Conservation (phyloP, 1,284 basidiomycete species). For the Anthracocystis panici-leucophaei region DNA sequence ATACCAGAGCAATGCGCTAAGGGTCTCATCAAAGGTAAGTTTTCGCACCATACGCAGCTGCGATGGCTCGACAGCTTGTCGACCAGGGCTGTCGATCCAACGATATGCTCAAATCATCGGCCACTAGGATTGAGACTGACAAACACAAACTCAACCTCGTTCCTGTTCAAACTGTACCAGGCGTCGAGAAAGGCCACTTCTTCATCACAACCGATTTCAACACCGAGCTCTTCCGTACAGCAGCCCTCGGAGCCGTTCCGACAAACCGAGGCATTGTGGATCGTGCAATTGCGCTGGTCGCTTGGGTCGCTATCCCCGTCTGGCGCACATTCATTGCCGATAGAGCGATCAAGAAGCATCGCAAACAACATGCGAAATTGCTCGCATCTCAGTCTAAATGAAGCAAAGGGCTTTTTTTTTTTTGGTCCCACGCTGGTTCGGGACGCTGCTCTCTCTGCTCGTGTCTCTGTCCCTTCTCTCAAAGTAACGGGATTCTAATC, state of each 20-base stretch:
- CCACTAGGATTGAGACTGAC: not conserved
- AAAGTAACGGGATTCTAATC: not conserved
- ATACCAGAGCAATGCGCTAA: constrained; percentile 79
- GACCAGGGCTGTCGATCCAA: too few relatives aligned
- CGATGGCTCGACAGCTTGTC: too few relatives aligned
- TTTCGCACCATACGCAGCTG: not conserved
- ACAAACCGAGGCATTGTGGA: constrained; percentile 56
- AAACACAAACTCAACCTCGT: not conserved
- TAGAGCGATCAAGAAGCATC: constrained; percentile 36
- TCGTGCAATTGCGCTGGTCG: constrained; percentile 36
- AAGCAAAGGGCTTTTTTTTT: not conserved
- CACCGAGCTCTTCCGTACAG: constrained; percentile 58
- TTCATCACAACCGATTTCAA: constrained; percentile 65
- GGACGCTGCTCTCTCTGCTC: too few relatives aligned
- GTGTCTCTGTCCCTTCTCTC: too few relatives aligned
- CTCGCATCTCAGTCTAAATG: constrained; percentile 5
- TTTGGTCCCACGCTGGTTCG: not conserved
- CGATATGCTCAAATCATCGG: too few relatives aligned
- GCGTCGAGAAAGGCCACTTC: constrained; percentile 55
- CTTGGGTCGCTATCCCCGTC: constrained; percentile 53
- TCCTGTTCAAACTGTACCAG: constrained; percentile 6
- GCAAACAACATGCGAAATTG: constrained; percentile 27
- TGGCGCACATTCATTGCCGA: constrained; percentile 63
- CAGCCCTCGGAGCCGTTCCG: constrained; percentile 57
- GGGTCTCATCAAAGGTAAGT: constrained; percentile 76